Evolutionary conservation across 1,284 basidiomycete genomes (phyloP).

Genomic region (Volvariella surrecta): DNA sequence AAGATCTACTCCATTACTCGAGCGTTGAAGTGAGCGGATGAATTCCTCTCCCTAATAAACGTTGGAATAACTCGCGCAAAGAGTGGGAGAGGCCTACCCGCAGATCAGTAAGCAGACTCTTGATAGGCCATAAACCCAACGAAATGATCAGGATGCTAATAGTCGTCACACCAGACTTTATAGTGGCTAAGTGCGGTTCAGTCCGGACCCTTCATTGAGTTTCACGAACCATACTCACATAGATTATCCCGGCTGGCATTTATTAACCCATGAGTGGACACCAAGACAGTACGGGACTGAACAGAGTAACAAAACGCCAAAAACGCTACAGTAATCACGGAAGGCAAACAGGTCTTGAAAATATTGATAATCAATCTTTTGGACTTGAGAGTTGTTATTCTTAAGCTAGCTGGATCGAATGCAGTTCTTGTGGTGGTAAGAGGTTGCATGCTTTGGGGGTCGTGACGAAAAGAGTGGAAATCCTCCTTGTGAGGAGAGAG

Average conservation of each 20-base stretch:
- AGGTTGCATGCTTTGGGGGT: too few relatives aligned
- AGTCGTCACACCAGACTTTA: constrained; percentile 1
- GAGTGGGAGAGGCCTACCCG: background rate
- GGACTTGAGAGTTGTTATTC: too few relatives aligned
- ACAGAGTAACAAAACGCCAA: background rate
- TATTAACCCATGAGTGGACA: background rate
- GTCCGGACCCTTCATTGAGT: background rate
- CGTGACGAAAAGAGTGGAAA: too few relatives aligned
- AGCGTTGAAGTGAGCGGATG: background rate
- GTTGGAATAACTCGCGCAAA: background rate
- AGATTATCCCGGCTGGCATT: background rate
- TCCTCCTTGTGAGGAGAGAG: too few relatives aligned
- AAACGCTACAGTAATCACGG: background rate
- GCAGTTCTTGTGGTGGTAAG: too few relatives aligned
- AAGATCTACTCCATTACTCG: background rate
- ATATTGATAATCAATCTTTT: background rate
- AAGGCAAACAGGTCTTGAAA: background rate
- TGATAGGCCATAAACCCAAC: background rate
- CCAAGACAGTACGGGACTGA: background rate
- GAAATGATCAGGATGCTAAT: constrained; percentile 1
- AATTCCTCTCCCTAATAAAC: background rate
- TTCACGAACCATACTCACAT: background rate
- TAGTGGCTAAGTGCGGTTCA: background rate
- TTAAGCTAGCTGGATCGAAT: too few relatives aligned
- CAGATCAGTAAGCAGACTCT: background rate